Evolutionary conservation across 768 basidiomycete genomes (phyloP).

Genomic region (Lactifluus subvellereus): DNA sequence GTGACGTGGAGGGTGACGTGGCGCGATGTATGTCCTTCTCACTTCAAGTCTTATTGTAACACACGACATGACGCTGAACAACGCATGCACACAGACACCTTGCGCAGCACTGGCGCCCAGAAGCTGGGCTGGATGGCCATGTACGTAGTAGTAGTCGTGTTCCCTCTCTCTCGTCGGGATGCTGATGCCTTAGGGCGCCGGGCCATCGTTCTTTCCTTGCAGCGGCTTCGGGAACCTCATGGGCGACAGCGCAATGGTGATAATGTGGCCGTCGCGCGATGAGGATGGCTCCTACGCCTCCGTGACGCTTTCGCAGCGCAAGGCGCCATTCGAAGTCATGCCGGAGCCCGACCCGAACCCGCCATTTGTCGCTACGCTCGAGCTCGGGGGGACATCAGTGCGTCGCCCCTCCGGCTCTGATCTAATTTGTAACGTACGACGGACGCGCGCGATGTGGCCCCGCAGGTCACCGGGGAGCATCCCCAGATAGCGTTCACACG

Average conservation of each 20-base stretch:
- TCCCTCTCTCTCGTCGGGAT: neutral
- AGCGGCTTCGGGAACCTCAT: conserved; percentile 58
- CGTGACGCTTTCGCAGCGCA: conserved; percentile 62
- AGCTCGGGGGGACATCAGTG: conserved; percentile 32
- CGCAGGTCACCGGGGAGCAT: neutral
- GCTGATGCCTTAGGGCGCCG: neutral
- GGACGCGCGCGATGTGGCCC: neutral
- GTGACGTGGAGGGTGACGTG: conserved; percentile 10
- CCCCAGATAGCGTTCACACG: conserved; percentile 18
- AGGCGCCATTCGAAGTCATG: conserved; percentile 45
- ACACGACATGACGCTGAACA: neutral
- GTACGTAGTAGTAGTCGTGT: conserved; percentile 5
- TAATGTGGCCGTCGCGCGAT: conserved; percentile 57
- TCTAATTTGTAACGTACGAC: neutral
- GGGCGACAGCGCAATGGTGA: conserved; percentile 60
- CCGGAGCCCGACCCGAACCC: conserved; percentile 52
- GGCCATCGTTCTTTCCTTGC: neutral
- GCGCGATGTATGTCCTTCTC: conserved; percentile 12
- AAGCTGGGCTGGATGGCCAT: conserved; percentile 28
- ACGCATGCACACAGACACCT: conserved; percentile 16
- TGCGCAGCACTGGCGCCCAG: conserved; percentile 20
- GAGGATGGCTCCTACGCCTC: conserved; percentile 37
- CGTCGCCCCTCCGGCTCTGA: conserved; percentile 20
- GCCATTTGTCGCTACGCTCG: conserved; percentile 43
- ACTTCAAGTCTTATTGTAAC: neutral